phyloP scores from a whole-genome alignment of 2,329 filamentous ascomycete genomes.

The Pseudopithomyces maydicus region DNA sequence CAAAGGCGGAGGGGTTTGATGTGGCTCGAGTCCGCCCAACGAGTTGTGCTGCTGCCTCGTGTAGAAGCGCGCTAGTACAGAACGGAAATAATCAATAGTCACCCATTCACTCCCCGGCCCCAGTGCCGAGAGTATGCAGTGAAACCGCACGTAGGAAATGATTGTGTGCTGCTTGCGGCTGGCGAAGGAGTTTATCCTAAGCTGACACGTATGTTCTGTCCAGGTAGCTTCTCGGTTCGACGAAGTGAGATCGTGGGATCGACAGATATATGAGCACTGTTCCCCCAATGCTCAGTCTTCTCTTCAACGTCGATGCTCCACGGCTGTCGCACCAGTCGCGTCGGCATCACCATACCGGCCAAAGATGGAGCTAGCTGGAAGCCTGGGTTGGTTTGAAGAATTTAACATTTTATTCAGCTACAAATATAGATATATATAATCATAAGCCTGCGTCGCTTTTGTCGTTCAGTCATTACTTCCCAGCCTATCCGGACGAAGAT shows the following conservation, averaged over 20 bases:
- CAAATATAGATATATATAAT: not conserved
- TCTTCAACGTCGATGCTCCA: no score
- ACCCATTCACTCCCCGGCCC: no score
- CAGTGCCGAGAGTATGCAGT: not conserved
- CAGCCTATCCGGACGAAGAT: not conserved
- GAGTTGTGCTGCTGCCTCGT: constrained; percentile 1
- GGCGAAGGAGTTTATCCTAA: no score
- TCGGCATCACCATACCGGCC: not conserved
- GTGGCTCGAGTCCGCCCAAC: not conserved
- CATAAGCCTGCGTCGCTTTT: not conserved
- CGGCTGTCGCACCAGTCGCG: not conserved
- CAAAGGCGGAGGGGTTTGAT: not conserved
- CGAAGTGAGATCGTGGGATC: no score
- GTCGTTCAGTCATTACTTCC: not conserved
- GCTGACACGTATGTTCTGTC: no score
- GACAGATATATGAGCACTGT: no score
- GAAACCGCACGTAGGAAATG: no score
- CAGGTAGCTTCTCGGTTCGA: no score
- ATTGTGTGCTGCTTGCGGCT: no score
- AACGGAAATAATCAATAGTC: not conserved
- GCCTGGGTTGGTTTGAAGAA: not conserved
- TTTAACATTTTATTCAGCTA: constrained; percentile 3
- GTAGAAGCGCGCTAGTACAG: constrained; percentile 4
- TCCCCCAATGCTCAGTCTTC: no score
- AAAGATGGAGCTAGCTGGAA: no score